A percentile compares a stretch with the other conserved stretches of the same genome.
Conservation (phyloP, 352 stramenopile genomes). For the Peronospora farinosa region DNA sequence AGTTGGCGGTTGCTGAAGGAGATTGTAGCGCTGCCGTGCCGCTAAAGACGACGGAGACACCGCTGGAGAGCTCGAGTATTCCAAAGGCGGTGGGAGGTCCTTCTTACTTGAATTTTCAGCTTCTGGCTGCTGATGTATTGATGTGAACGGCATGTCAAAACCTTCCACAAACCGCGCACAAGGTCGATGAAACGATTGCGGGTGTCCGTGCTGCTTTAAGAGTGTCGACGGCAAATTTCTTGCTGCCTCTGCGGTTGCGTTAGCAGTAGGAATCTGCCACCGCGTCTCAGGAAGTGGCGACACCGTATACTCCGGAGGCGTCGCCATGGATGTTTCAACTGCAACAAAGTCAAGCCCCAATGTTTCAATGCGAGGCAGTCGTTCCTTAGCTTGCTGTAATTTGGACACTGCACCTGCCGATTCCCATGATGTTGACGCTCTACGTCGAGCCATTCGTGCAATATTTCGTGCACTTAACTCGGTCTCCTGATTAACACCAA, state of each 20-base stretch:
- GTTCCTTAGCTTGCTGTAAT: conserved; percentile 17
- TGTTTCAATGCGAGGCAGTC: conserved; percentile 31
- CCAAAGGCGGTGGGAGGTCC: conserved; percentile 19
- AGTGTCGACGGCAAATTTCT: conserved; percentile 21
- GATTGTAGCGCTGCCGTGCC: conserved; percentile 21
- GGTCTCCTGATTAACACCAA: conserved; percentile 10
- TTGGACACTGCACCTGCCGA: conserved; percentile 5
- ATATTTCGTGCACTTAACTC: conserved; percentile 4
- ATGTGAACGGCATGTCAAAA: conserved; percentile 3
- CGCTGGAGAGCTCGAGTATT: conserved; percentile 31
- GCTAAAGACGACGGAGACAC: conserved; percentile 25
- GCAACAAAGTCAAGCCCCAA: conserved; percentile 12
- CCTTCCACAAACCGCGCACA: conserved; percentile 19
- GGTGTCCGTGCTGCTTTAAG: conserved; percentile 7
- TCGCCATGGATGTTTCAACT: conserved; percentile 9
- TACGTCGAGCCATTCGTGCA: conserved; percentile 10
- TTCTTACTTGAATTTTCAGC: conserved; percentile 2
- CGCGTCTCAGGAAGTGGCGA: conserved; percentile 42
- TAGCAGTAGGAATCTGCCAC: conserved; percentile 47
- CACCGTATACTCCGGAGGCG: conserved; percentile 48
- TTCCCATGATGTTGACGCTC: conserved; percentile 16
- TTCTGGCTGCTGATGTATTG: conserved; percentile 12
- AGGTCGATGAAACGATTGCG: conserved; percentile 24
- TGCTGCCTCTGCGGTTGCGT: conserved; percentile 17
- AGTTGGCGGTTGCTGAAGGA: conserved; percentile 17